A percentile compares a stretch with the other conserved stretches of the same genome.
Conservation (phyloP, 116 monocot genomes). For the Dioscorea cayenensis region DNA sequence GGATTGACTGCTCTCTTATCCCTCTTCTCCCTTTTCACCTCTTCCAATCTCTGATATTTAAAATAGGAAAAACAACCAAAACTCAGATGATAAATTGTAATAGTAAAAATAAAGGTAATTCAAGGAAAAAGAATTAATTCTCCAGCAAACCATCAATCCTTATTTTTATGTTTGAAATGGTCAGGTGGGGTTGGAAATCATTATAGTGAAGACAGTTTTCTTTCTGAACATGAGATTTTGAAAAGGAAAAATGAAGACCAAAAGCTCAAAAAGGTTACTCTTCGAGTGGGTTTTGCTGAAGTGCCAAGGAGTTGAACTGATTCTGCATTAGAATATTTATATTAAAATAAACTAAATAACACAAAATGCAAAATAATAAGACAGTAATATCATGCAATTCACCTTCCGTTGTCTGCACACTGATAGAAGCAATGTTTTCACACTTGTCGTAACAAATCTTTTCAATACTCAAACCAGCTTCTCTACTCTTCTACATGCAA, state of each 20-base stretch:
- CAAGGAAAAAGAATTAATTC: too few species aligned
- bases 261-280: conserved; percentile 40
- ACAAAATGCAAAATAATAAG: not conserved
- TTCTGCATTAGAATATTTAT: conserved; percentile 30
- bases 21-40: conserved; percentile 55
- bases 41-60: conserved; percentile 57
- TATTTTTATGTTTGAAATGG: too few species aligned
- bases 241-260: not conserved
- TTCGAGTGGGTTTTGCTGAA: conserved; percentile 54
- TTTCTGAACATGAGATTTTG: not conserved
- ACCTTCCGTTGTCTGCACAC: not conserved
- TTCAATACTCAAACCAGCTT: not conserved
- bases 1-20: conserved; percentile 60
- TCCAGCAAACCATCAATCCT: too few species aligned
- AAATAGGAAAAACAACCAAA: not conserved
- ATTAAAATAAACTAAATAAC: not conserved
- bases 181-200: too few species aligned
- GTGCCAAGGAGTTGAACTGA: conserved; percentile 26
- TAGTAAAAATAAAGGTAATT: too few species aligned
- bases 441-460: not conserved
- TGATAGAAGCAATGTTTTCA: not conserved
- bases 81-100: too few species aligned
- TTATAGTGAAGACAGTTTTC: not conserved
- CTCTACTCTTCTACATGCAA: not conserved
- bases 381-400: not conserved